Base-by-base conservation (phyloP, 1,284 basidiomycete genomes). In the Ceratobasidium sp. region DNA sequence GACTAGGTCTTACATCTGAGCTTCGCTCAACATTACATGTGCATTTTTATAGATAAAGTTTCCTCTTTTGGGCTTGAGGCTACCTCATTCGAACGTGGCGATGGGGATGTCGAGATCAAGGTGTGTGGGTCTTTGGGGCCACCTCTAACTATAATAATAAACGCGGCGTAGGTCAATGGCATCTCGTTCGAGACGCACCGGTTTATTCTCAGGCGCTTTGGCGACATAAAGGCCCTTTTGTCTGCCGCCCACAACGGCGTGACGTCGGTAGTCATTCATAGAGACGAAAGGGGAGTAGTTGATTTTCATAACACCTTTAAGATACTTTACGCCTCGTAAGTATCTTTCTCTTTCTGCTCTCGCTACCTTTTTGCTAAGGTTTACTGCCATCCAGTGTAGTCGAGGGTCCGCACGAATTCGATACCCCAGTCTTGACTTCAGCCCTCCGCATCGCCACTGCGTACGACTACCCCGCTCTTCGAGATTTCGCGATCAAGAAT, bases 401-500 rank as follows among this genome's bases (percentile, higher is more conserved):
- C 22, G 56, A 57, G 29, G 56, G 33, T 9, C 19, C 47, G 24
- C 27, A 29, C 15, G 56, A 50, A 1, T 72, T 72, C 31, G 56
- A 78, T 82, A 84, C 78, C 76, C 81, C 75, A 79, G 82, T 75
- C 47, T 79, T 65, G n/a, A 19, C 62, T 22, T 73, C 59, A 22
- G 48, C 71, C 33, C 48, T 63, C 17, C 71, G 59, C 17, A 67
- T 80, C 48, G 73, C 76, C 2, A 78, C 80, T 15, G 77, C 79
- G 19, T 81, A 84, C 59, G 86, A 90, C 75, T 81, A 84, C 17
- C 78, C 81, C 17, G 81, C 84, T 9, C 81, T 91, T 60, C 84
- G 85, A 51, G 81, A 82, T 22, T 81, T 84, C 9, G 83, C 89
- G 6, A 78, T 83, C 41, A 81, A 84, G 75, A 85, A 86, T 7